Conservation (phyloP, 1,139 yeast species). For the Saccharomycopsis phalli region DNA sequence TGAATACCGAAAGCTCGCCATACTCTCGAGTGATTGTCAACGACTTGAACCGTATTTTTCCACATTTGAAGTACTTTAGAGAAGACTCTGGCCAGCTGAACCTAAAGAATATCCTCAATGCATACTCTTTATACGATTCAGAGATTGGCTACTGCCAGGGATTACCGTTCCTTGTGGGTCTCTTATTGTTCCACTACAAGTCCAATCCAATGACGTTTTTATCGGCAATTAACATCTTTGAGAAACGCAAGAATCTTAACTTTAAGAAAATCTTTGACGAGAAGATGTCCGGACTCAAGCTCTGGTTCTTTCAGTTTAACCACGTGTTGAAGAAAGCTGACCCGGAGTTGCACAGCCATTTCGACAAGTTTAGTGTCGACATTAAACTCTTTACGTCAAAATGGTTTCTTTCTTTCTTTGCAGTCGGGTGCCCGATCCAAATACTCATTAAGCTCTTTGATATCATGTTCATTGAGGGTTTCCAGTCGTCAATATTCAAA, state of each 20-base stretch:
- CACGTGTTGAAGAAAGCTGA: conserved; percentile 35
- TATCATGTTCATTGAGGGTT: conserved; percentile 52
- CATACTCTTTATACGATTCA: conserved; percentile 58
- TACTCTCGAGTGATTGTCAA: conserved; percentile 48
- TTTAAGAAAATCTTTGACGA: conserved; percentile 50
- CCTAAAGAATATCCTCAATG: conserved; percentile 52
- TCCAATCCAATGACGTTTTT: conserved; percentile 43
- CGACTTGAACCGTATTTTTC: conserved; percentile 58
- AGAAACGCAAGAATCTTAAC: conserved; percentile 37
- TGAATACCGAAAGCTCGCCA: conserved; percentile 36
- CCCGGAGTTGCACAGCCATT: conserved; percentile 38
- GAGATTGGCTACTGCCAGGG: conserved; percentile 73
- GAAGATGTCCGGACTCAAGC: conserved; percentile 47
- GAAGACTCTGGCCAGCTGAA: conserved; percentile 33
- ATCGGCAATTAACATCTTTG: conserved; percentile 53
- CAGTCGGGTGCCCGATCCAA: conserved; percentile 49
- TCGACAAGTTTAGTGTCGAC: conserved; percentile 34
- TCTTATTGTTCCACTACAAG: conserved; percentile 44
- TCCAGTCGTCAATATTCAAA: conserved; percentile 53
- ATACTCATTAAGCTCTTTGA: conserved; percentile 48
- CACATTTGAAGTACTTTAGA: conserved; percentile 44
- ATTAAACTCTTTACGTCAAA: conserved; percentile 43
- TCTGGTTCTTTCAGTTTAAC: conserved; percentile 48
- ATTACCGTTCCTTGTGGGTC: conserved; percentile 56
- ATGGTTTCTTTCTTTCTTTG: conserved; percentile 61